Evolutionary conservation across 345 rosid genomes (phyloP), one percentile per base, ranked within the genome.

Genomic region (Ricinus communis): DNA sequence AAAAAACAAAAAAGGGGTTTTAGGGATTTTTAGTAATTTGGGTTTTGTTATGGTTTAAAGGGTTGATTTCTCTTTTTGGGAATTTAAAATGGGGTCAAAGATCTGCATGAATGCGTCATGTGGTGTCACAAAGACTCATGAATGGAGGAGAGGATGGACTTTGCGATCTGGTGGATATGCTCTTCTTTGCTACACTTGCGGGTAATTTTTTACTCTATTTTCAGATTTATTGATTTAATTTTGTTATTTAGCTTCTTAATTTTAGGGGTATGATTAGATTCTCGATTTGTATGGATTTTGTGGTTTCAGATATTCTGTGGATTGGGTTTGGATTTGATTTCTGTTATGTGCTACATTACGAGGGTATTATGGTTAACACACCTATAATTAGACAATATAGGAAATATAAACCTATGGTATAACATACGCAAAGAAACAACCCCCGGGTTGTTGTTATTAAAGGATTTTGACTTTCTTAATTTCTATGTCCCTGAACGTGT

Each of bases 61-160:
- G 45, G 24, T 69, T 62, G 59, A 76, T 72, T 27, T n/a, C n/a
- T n/a, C n/a, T n/a, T n/a, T n/a, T 49, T 19, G 19, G 22, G 31
- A 18, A 19, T 47, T 30, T 1, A 22, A 28, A 64, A 91, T 85
- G 91, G 88, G 82, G 75, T 70, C 86, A 77, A 89, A 82, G 91
- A 83, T 83, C 77, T 91, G 97, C 91, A 89, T 86, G 91, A 93
- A 90, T 85, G 76, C 83, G 15, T 82, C 82, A 4, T 90, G 96
- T 72, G 77, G 85, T 65, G 71, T 86, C 22, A 77, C 82, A 8
- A 66, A 73, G 22, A 81, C 85, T 70, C 82, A 33, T 51, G 89
- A 90, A 76, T 91, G 97, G 97, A 91, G 83, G 76, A 87, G 77
- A 69, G 98, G 96, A 1, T 93, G 97, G 98, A 86, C 83, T 73